Evolutionary conservation across 768 basidiomycete species (phyloP), one percentile per base, ranked within the genome.

Genomic region (Coprinellus micaceus): DNA sequence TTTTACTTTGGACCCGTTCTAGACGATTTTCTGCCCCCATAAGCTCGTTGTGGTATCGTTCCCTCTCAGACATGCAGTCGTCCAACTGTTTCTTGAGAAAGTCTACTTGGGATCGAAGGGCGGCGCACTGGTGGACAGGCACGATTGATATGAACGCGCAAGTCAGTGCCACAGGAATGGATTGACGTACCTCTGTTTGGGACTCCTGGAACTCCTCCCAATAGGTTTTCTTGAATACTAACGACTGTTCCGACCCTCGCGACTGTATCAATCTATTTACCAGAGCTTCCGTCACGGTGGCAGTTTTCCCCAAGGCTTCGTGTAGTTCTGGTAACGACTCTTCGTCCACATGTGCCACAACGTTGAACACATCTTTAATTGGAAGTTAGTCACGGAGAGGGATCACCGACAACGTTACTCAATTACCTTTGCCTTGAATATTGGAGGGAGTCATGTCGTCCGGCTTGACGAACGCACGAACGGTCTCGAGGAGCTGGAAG

Each of bases 401-500:
- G 53, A 33, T 48, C 54, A 40, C 49, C 49, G 24, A 39, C 53
- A 51, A 52, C 43, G 19, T 43, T 43, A 43, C n/a, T 17, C 19
- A 58, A 65, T 24, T 54, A 81, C 82, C 77, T 68, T 73, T 63
- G 26, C 75, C 70, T 63, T 75, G 69, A 60, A 77, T 66, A 58
- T 74, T 71, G 19, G 72, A 67, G 58, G 72, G 62, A 39, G 79
- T 74, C 37, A 82, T 61, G 53, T 80, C 75, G 53, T 85, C 81
- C 22, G 81, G 71, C 43, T 73, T 75, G 4, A 82, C 79, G 43
- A 89, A 70, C 21, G 82, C 72, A 41, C 82, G 81, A 64, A 89
- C 83, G 19, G 86, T 80, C 52, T 85, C 82, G 30, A 89, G 75
- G 39, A 91, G 71, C 88, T 91, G 54, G 33, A 24, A 43, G 52